These are phyloP conservation scores for Parmelia sp. DNA, from an alignment of 495 filamentous ascomycete species.

Conservation along the genomic window DNA sequence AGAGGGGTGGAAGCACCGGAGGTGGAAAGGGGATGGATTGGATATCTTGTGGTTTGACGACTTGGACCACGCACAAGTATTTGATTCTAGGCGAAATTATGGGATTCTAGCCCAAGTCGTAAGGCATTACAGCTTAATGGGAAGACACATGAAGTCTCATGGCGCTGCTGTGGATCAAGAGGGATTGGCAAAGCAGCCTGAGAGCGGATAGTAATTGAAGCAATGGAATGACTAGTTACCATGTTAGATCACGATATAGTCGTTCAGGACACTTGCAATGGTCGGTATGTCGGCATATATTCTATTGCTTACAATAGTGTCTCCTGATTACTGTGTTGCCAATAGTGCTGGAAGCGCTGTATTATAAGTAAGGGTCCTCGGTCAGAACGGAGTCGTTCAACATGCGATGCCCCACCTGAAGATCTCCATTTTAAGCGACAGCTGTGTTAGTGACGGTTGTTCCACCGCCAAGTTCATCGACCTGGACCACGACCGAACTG, in stretches of 20 bases:
- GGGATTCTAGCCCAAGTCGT: conserved; percentile 38
- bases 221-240: neutral
- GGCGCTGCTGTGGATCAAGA: neutral
- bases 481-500: neutral
- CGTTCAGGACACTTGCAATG: neutral
- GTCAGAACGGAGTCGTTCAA: neutral
- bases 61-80: conserved; percentile 63
- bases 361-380: neutral
- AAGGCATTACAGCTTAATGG: conserved; percentile 16
- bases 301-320: neutral
- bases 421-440: neutral
- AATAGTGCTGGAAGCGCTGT: neutral
- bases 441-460: neutral
- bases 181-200: neutral
- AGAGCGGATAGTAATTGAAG: neutral
- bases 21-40: conserved; percentile 45
- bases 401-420: neutral
- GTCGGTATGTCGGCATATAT: neutral
- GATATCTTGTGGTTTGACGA: conserved; percentile 57
- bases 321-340: neutral
- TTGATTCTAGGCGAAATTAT: conserved; percentile 44
- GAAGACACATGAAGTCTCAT: neutral
- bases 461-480: neutral
- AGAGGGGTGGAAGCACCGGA: conserved; percentile 37
- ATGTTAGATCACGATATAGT: neutral